Evolutionary conservation across 2,329 filamentous ascomycete genomes (phyloP).

Genomic region (Penicillium psychrosexuale): DNA sequence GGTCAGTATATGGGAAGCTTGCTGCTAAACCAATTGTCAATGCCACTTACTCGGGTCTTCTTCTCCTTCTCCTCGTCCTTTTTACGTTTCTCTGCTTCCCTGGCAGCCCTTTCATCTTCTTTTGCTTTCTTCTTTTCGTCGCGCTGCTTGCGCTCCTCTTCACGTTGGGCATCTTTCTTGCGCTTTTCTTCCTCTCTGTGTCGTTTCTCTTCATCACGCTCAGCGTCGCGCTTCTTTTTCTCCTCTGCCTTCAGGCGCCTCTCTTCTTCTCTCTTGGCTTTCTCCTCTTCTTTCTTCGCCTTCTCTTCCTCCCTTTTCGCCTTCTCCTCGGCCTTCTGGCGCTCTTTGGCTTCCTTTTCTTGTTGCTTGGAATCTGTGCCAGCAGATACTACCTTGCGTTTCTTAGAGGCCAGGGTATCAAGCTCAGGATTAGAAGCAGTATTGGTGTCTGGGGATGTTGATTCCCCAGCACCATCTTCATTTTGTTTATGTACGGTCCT

Average conservation of each 20-base stretch:
- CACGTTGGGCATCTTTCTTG: slow-evolving; percentile 35
- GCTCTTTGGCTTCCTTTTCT: slow-evolving; percentile 35
- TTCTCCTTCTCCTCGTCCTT: slow-evolving; percentile 49
- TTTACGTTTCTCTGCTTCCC: slow-evolving; percentile 47
- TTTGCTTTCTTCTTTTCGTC: slow-evolving; percentile 45
- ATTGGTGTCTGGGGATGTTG: not conserved
- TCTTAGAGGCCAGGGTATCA: slow-evolving; percentile 23
- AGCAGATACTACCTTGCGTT: slow-evolving; percentile 26
- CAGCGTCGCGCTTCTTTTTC: slow-evolving; percentile 25
- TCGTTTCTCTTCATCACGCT: slow-evolving; percentile 33
- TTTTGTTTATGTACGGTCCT: not conserved
- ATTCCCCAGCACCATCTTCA: not conserved
- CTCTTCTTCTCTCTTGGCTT: slow-evolving; percentile 32
- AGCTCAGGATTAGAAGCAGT: slow-evolving; percentile 9
- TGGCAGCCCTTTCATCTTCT: slow-evolving; percentile 44
- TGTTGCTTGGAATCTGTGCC: slow-evolving; percentile 35
- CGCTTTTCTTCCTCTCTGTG: slow-evolving; percentile 23
- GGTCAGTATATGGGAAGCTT: slow-evolving; percentile 15
- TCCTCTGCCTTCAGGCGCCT: slow-evolving; percentile 25
- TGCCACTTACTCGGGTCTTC: slow-evolving; percentile 44
- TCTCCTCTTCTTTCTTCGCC: slow-evolving; percentile 31
- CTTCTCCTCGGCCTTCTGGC: slow-evolving; percentile 30
- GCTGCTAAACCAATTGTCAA: not conserved
- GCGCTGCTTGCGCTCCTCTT: slow-evolving; percentile 47
- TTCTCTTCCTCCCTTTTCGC: slow-evolving; percentile 26